phyloP scores from a whole-genome alignment of 257 asterid genomes.

The Ilex asprella region DNA sequence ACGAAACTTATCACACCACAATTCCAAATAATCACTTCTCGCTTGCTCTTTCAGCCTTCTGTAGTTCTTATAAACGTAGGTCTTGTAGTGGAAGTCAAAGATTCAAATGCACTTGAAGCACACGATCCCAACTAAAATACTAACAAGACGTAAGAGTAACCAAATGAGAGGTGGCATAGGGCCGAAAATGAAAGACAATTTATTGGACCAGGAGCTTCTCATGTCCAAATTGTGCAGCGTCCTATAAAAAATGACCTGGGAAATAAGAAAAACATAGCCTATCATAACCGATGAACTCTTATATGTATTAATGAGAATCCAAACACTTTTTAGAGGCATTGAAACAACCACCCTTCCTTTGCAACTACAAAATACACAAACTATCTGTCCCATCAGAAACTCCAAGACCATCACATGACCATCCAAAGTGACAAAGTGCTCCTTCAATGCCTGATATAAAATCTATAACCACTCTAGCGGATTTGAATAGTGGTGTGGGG shows the following conservation, averaged over 20 bases:
- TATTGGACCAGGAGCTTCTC: slow-evolving; percentile 87
- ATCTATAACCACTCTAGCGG: slow-evolving; percentile 1
- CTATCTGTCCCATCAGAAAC: slow-evolving; percentile 15
- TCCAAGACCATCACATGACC: slow-evolving; percentile 16
- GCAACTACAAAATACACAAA: background rate
- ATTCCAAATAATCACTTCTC: slow-evolving; percentile 58
- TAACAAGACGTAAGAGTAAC: slow-evolving; percentile 60
- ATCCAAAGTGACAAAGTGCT: slow-evolving; percentile 1
- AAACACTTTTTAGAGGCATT: slow-evolving; percentile 36
- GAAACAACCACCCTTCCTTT: slow-evolving; percentile 14
- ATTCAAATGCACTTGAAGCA: slow-evolving; percentile 44
- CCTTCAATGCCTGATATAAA: slow-evolving; percentile 10
- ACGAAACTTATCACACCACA: slow-evolving; percentile 19
- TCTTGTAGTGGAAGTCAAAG: slow-evolving; percentile 41
- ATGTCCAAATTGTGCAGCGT: slow-evolving; percentile 49
- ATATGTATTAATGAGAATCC: slow-evolving; percentile 31
- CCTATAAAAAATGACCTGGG: slow-evolving; percentile 11
- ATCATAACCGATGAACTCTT: slow-evolving; percentile 43
- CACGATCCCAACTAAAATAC: slow-evolving; percentile 62
- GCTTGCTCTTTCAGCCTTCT: slow-evolving; percentile 75
- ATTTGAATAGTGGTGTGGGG: background rate
- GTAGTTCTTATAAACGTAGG: slow-evolving; percentile 43
- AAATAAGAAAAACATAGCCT: slow-evolving; percentile 26
- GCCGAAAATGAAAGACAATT: slow-evolving; percentile 44
- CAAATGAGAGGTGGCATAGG: slow-evolving; percentile 73